A percentile compares a stretch with the other conserved stretches of the same genome.
These are phyloP conservation scores for Citrullus colocynthis DNA, from an alignment of 306 rosid genomes.

Conservation along the genomic window DNA sequence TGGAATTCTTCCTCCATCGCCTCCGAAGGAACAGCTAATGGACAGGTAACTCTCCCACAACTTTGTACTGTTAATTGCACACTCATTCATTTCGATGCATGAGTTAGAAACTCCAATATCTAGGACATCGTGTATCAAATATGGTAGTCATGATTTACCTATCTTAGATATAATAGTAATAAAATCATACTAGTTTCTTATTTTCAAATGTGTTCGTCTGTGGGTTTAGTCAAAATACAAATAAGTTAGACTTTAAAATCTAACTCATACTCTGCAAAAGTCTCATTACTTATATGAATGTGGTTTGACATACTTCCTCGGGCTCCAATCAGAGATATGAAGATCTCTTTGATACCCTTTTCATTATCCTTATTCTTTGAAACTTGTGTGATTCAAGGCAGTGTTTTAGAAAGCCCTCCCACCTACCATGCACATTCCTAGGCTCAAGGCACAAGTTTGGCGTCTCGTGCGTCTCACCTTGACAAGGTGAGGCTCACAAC, in stretches of 20 bases:
- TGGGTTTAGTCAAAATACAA: not conserved
- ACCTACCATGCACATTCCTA: no score
- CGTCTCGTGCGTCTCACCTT: no score
- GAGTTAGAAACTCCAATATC: not conserved
- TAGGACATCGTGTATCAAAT: not conserved
- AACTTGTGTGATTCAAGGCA: not conserved
- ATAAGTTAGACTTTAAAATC: not conserved
- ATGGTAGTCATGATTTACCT: not conserved
- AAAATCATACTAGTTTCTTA: not conserved
- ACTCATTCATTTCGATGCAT: not conserved
- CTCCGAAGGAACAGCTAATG: slow-evolving; percentile 71
- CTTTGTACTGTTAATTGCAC: not conserved
- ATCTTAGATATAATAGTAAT: not conserved
- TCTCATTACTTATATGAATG: not conserved
- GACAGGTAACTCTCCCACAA: slow-evolving; percentile 43
- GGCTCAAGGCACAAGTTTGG: no score
- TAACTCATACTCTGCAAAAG: not conserved
- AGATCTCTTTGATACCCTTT: not conserved
- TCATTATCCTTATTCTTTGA: not conserved
- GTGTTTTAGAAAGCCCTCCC: no score
- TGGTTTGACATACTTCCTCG: not conserved
- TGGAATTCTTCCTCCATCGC: slow-evolving; percentile 61
- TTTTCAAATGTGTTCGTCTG: not conserved
- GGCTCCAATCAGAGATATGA: not conserved
- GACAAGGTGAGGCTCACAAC: no score